These are phyloP conservation scores for Coemansia sp. DNA, from an alignment of 192 early-diverging fungal species.

Conservation along the genomic window DNA sequence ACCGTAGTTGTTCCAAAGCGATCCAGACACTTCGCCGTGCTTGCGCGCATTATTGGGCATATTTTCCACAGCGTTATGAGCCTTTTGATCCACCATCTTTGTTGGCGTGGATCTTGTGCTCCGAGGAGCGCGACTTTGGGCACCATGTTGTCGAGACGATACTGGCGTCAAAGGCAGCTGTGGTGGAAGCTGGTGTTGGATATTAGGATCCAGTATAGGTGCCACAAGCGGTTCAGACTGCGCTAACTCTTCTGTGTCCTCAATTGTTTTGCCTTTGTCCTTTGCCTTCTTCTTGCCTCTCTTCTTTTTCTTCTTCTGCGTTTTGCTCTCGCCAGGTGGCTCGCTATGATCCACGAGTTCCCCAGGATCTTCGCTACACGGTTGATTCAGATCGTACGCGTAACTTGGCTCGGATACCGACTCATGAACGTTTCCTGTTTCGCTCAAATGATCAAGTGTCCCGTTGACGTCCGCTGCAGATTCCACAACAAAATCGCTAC, in stretches of 20 bases:
- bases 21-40: not conserved
- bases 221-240: not conserved
- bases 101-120: not conserved
- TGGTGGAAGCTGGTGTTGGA: not conserved
- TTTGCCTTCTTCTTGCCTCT: conserved; percentile 25
- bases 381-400: not conserved
- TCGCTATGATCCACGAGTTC: not conserved
- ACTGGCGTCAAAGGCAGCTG: not conserved
- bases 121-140: not conserved
- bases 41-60: not conserved
- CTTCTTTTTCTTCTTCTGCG: conserved; percentile 31
- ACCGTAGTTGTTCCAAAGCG: conserved; percentile 31
- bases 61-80: not conserved
- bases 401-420: not conserved
- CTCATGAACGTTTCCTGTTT: not conserved
- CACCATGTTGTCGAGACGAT: not conserved
- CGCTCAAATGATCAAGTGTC: not conserved
- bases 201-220: not conserved
- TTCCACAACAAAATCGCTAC: not conserved
- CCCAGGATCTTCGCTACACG: not conserved
- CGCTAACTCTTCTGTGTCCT: not conserved
- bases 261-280: conserved; percentile 12
- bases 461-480: not conserved
- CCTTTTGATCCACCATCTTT: not conserved
- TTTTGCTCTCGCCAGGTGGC: not conserved